Base-by-base conservation (phyloP, 352 stramenopile species). In the Phytophthora litchii region DNA sequence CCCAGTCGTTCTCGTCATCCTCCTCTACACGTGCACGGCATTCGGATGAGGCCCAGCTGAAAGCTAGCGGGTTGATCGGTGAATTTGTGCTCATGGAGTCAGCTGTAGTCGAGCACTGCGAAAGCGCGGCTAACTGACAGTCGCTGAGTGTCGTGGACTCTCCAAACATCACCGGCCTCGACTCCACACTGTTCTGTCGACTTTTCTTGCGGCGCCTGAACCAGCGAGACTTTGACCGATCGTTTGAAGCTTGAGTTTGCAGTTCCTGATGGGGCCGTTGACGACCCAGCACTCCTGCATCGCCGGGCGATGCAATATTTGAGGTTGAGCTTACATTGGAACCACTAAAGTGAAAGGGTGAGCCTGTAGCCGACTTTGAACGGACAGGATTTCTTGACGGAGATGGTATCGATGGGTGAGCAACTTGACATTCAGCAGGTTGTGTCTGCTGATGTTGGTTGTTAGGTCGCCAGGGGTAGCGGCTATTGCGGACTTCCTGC, bases 1-100 rank as follows among this genome's bases (percentile, higher is more conserved):
- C 43, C 66, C 66, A 72, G 42, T 75, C 66, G 1, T 69, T 62
- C 29, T 72, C 67, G 32, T 66, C 48, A 42, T 55, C 67, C 44
- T 75, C 67, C 17, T 72, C 67, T n/a, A 72, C 67, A 0, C 62
- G 56, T 27, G 47, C 55, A 21, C 56, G 56, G n/a, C 27, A 14
- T 5, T 71, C 56, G 17, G 67, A 66, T 35, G 66, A 74, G 10
- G 34, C 16, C 61, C 61, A 74, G 25, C 66, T 74, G 40, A 47
- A 59, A 3, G 51, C 36, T 6, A 72, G 46, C 16, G 57, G 57
- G 35, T 72, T 63, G 19, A 57, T 53, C 9, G 63, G 57, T 3
- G 63, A 72, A n/a, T 19, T 38, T 1, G 40, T 72, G 29, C 47
- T 52, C 3, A 62, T 3, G 0, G 55, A 62, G 25, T 61, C 56